phyloP scores from a whole-genome alignment of 2,329 filamentous ascomycete species.

The Penicillium sp. region DNA sequence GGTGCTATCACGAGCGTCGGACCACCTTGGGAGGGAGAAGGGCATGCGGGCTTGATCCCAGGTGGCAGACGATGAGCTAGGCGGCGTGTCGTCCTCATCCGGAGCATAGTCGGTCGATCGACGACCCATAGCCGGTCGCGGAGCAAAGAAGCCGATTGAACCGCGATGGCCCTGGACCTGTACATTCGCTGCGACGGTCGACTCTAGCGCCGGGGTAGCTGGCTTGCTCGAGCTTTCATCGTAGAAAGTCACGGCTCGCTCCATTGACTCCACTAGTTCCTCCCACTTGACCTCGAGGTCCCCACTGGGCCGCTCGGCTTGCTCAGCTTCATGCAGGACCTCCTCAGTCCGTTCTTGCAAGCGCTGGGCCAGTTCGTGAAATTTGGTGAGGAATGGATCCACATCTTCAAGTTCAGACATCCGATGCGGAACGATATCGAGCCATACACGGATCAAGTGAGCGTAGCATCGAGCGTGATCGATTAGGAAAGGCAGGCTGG shows the following conservation, averaged over 20 bases:
- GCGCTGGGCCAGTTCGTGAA: slow-evolving; percentile 43
- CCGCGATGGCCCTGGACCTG: slow-evolving; percentile 36
- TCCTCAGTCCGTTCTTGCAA: slow-evolving; percentile 44
- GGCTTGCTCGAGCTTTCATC: slow-evolving; percentile 40
- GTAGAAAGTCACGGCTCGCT: slow-evolving; percentile 40
- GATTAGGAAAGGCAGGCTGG: slow-evolving; percentile 85
- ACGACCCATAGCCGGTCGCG: slow-evolving; percentile 37
- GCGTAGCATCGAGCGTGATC: slow-evolving; percentile 84
- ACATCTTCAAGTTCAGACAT: slow-evolving; percentile 38
- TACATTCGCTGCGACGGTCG: slow-evolving; percentile 15
- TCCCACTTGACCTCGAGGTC: slow-evolving; percentile 48
- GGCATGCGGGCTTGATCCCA: slow-evolving; percentile 43
- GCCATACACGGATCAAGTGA: slow-evolving; percentile 63
- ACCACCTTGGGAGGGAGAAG: slow-evolving; percentile 39
- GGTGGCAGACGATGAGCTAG: slow-evolving; percentile 41
- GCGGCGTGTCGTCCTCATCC: slow-evolving; percentile 45
- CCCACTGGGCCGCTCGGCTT: slow-evolving; percentile 46
- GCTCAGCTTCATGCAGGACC: slow-evolving; percentile 45
- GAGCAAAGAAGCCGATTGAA: slow-evolving; percentile 40
- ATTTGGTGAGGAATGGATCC: slow-evolving; percentile 38
- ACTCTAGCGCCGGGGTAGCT: slow-evolving; percentile 35
- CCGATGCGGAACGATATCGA: slow-evolving; percentile 39
- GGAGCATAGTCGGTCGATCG: slow-evolving; percentile 37
- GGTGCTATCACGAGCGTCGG: slow-evolving; percentile 41
- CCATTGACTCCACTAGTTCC: slow-evolving; percentile 47